These are phyloP conservation scores for Cryptococcus sp. DNA, from an alignment of 1,284 basidiomycete genomes.

Conservation along the genomic window DNA sequence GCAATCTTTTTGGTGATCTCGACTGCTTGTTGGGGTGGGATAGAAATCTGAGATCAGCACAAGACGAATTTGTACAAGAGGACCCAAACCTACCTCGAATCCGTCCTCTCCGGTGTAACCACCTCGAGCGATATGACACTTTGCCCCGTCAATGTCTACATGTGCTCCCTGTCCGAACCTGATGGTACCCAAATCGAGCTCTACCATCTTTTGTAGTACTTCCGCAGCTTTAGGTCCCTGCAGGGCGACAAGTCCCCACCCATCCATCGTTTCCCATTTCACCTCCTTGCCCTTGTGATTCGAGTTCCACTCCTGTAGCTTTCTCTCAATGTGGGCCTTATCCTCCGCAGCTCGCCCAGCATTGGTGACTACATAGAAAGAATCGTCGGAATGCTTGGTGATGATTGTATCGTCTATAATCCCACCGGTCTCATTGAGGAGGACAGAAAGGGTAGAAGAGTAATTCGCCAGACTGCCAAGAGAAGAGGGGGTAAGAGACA, in stretches of 20 bases:
- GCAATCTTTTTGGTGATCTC: constrained; percentile 67
- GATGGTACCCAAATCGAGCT: constrained; percentile 65
- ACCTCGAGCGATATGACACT: constrained; percentile 87
- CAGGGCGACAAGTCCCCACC: constrained; percentile 83
- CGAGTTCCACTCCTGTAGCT: constrained; percentile 70
- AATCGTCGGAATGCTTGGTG: constrained; percentile 73
- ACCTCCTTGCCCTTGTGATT: constrained; percentile 58
- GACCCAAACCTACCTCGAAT: constrained; percentile 65
- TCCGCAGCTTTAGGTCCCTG: constrained; percentile 83
- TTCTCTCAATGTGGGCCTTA: constrained; percentile 67
- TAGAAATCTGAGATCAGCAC: constrained; percentile 65
- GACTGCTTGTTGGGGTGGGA: constrained; percentile 71
- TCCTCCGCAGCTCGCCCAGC: constrained; percentile 82
- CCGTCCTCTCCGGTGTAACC: constrained; percentile 99
- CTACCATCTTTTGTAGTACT: constrained; percentile 69
- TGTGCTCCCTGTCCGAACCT: constrained; percentile 78
- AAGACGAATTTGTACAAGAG: not conserved
- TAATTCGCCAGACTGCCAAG: constrained; percentile 64
- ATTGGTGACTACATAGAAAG: constrained; percentile 95
- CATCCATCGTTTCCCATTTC: constrained; percentile 73
- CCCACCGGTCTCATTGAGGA: constrained; percentile 83
- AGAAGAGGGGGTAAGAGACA: constrained; percentile 78
- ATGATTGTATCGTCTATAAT: constrained; percentile 91
- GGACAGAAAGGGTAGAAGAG: constrained; percentile 75
- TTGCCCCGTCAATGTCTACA: constrained; percentile 61